These are phyloP conservation scores for Trichoderma asperellum DNA, from an alignment of 2,329 filamentous ascomycete species.

Conservation along the genomic window DNA sequence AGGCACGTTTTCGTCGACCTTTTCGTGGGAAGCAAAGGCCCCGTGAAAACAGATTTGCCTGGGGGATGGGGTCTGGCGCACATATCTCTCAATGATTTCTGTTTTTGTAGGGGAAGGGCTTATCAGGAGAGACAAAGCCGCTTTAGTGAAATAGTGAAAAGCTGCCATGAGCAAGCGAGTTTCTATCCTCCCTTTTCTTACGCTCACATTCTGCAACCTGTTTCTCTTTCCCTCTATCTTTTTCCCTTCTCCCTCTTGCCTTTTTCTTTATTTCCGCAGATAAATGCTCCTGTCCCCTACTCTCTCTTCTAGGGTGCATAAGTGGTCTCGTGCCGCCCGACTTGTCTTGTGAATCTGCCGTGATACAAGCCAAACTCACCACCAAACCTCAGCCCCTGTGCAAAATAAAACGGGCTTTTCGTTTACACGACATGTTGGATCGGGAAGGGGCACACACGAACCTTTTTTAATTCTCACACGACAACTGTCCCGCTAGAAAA, in stretches of 20 bases:
- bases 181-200: neutral
- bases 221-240: neutral
- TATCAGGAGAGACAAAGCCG: constrained; percentile 4
- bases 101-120: neutral
- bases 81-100: neutral
- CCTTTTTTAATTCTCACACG: neutral
- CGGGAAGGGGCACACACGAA: neutral
- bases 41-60: neutral
- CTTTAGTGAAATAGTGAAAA: constrained; percentile 4
- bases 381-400: neutral
- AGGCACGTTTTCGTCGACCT: constrained; percentile 20
- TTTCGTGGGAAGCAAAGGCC: neutral
- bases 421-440: neutral
- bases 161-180: neutral
- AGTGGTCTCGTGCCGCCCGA: constrained; percentile 26
- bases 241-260: neutral
- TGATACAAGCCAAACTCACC: constrained; percentile 7
- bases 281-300: neutral
- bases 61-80: neutral
- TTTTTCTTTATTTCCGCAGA: neutral
- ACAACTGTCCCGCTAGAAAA: neutral
- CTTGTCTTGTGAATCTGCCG: constrained; percentile 2
- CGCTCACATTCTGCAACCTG: neutral
- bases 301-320: neutral
- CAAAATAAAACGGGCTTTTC: neutral